Evolutionary conservation across 805 yeast species (phyloP), one percentile per base, ranked within the genome.

Genomic region (Alloascoidea africana): DNA sequence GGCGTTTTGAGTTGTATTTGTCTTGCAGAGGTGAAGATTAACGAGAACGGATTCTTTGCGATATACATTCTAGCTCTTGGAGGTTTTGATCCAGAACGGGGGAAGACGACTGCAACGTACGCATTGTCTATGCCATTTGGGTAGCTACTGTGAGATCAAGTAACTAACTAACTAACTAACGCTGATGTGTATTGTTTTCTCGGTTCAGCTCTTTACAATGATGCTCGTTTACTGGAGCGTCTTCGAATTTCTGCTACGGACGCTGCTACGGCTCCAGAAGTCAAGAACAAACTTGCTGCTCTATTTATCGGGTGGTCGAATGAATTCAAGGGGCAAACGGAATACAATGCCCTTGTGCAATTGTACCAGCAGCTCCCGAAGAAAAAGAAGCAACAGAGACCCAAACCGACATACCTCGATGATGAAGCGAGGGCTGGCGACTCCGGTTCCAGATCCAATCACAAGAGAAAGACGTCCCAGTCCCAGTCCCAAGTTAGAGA

Each of bases 251-350:
- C 68, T 40, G 62, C 72, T 5, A 59, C 60, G 8, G 77, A 62
- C 15, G 45, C 48, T 23, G 49, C 39, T 50, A 65, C 52, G 36
- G 61, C 58, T 45, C 54, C 56, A 5, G 50, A 54, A 33, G 71
- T 80, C 19, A 63, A 67, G 43, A 60, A 62, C 43, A 63, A 64
- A 42, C 64, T 71, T 14, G 58, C 65, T 16, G 53, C 57, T 2
- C 60, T 81, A 52, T 75, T 82, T 5, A 41, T 63, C 15, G 71
- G 73, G 4, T 89, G 97, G 97, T 60, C 69, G 35, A 49, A 55
- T 3, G 82, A 76, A 42, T 68, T 73, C 46, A 51, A 49, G 3
- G 75, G 65, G 17, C 54, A 65, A 38, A 59, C 60, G 1, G 73
- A 69, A 11, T 70, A 73, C 50, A 52, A 58, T 36, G 65, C 66